These are phyloP conservation scores for Amphicarpaea edgeworthii DNA, from an alignment of 306 rosid species.

Conservation along the genomic window DNA sequence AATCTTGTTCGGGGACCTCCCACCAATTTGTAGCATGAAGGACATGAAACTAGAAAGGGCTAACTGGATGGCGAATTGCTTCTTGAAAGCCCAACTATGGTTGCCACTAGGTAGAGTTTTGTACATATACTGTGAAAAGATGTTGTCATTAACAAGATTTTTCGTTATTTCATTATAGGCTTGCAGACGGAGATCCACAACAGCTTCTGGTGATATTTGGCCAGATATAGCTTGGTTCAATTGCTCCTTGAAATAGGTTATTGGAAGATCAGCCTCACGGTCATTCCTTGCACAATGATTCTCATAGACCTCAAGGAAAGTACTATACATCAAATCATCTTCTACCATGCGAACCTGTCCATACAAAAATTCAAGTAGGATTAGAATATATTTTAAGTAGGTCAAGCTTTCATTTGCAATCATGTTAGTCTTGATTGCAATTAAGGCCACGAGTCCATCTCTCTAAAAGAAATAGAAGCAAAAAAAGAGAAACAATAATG, in stretches of 20 bases:
- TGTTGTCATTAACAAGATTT: slow-evolving; percentile 81
- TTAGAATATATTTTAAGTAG: slow-evolving; percentile 33
- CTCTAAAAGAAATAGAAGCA: background rate
- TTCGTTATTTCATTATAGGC: slow-evolving; percentile 83
- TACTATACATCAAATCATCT: slow-evolving; percentile 98
- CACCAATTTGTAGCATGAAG: slow-evolving; percentile 94
- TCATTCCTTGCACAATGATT: slow-evolving; percentile 97
- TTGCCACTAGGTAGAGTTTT: slow-evolving; percentile 88
- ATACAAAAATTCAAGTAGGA: slow-evolving; percentile 37
- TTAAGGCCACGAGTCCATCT: slow-evolving; percentile 1
- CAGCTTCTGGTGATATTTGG: slow-evolving; percentile 88
- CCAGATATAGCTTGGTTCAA: slow-evolving; percentile 95
- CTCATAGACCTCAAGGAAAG: slow-evolving; percentile 99
- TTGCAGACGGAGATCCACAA: slow-evolving; percentile 90
- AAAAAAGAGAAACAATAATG: slow-evolving; percentile 29
- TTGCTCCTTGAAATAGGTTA: slow-evolving; percentile 94
- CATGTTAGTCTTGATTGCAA: background rate
- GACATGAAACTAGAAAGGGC: slow-evolving; percentile 98
- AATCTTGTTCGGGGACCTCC: slow-evolving; percentile 98
- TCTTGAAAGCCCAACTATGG: slow-evolving; percentile 98
- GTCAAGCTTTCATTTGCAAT: background rate
- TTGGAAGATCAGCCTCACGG: slow-evolving; percentile 96
- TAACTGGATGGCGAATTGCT: slow-evolving; percentile 97
- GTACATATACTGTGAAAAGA: slow-evolving; percentile 97
- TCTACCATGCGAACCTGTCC: slow-evolving; percentile 98